phyloP scores from a whole-genome alignment of 805 yeast species.

The Ascoidea asiatica region DNA sequence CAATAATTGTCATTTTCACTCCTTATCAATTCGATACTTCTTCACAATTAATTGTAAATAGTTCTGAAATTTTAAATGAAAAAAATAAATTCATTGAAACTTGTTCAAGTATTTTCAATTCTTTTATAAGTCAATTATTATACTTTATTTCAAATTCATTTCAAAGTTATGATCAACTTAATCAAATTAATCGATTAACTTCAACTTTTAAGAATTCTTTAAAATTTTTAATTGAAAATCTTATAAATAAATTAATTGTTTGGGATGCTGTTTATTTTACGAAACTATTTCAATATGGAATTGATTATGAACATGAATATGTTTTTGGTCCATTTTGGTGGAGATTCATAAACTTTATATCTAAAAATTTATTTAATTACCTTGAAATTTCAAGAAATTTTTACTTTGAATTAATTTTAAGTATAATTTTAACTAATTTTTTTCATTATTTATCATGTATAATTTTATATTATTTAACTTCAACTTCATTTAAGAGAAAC shows the following conservation, averaged over 20 bases:
- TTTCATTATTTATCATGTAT: slow-evolving; percentile 37
- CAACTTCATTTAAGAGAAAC: slow-evolving; percentile 15
- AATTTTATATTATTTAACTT: slow-evolving; percentile 36
- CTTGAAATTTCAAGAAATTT: slow-evolving; percentile 17
- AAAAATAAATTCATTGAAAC: neutral
- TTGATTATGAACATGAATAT: slow-evolving; percentile 74
- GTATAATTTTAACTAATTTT: slow-evolving; percentile 35
- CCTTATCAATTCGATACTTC: slow-evolving; percentile 10
- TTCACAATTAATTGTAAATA: slow-evolving; percentile 5
- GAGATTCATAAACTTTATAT: slow-evolving; percentile 23
- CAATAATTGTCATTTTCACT: slow-evolving; percentile 1
- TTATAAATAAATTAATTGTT: slow-evolving; percentile 41
- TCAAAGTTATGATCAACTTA: neutral
- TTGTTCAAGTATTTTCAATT: neutral
- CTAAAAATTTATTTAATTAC: neutral
- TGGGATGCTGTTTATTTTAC: slow-evolving; percentile 85
- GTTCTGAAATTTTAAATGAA: neutral
- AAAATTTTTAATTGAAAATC: slow-evolving; percentile 5
- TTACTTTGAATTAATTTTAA: slow-evolving; percentile 31
- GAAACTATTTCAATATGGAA: slow-evolving; percentile 35
- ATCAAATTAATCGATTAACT: neutral
- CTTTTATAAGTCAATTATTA: neutral
- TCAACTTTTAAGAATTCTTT: neutral
- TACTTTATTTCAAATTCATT: neutral
- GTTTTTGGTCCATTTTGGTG: slow-evolving; percentile 81